These are phyloP conservation scores for Pythium apleroticum DNA, from an alignment of 352 stramenopile genomes.

Conservation along the genomic window DNA sequence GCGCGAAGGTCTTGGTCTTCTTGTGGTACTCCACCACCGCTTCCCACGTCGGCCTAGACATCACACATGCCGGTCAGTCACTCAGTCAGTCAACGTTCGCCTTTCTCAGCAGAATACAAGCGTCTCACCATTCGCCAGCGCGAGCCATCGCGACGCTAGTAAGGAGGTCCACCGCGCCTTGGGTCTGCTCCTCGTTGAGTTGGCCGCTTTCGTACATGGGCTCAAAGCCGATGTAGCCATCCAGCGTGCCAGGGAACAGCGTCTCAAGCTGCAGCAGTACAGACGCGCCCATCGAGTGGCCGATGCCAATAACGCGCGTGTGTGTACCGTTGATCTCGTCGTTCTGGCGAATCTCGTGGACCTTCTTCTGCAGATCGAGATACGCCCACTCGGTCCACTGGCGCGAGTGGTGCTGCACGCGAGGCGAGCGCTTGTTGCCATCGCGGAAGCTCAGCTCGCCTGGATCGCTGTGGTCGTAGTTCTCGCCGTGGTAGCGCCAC, in stretches of 20 bases:
- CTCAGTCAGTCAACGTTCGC: background rate
- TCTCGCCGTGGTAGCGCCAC: conserved; percentile 46
- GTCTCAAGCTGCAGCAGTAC: conserved; percentile 41
- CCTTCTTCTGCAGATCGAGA: conserved; percentile 13
- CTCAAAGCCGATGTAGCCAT: conserved; percentile 51
- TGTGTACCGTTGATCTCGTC: conserved; percentile 10
- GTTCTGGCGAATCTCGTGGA: conserved; percentile 10
- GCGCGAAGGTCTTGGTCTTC: background rate
- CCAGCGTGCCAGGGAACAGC: conserved; percentile 43
- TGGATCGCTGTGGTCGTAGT: conserved; percentile 16
- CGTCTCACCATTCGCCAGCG: conserved; percentile 5
- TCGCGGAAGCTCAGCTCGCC: conserved; percentile 2
- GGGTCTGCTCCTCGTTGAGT: background rate
- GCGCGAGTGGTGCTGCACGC: conserved; percentile 20
- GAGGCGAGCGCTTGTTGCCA: conserved; percentile 1
- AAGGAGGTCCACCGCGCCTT: background rate
- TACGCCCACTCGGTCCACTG: conserved; percentile 7
- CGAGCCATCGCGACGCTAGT: background rate
- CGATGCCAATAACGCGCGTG: conserved; percentile 38
- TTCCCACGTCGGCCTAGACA: conserved; percentile 11
- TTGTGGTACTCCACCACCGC: conserved; percentile 8
- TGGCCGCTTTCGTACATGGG: conserved; percentile 30
- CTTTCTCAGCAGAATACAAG: background rate
- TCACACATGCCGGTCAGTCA: background rate
- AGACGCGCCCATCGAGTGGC: conserved; percentile 47